Percentiles rank a stretch among this genome's conserved stretches.
phyloP scores from a whole-genome alignment of 768 basidiomycete species.

The Harrya chromipes region DNA sequence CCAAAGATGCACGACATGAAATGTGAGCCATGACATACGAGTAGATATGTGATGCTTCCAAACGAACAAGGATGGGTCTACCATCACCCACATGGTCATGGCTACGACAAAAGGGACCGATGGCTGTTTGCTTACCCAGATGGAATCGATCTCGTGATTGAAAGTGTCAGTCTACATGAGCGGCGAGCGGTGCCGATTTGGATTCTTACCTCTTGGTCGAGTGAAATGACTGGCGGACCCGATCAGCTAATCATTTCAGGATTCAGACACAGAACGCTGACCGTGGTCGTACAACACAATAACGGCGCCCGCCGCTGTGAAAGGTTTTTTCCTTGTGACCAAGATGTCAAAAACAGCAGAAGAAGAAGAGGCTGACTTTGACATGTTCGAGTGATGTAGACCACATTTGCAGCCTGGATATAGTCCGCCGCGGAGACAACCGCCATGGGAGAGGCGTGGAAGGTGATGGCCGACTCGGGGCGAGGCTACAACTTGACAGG shows the following conservation, averaged over 20 bases:
- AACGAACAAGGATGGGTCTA: constrained; percentile 8
- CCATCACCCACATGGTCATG: background rate
- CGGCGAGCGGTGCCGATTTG: background rate
- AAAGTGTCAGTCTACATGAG: background rate
- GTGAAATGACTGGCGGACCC: constrained; percentile 6
- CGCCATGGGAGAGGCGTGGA: constrained; percentile 1
- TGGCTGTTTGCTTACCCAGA: constrained; percentile 14
- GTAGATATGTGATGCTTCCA: constrained; percentile 18
- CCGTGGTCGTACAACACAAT: constrained; percentile 22
- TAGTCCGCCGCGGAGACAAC: constrained; percentile 1
- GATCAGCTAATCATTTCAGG: background rate
- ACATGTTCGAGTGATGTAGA: constrained; percentile 6
- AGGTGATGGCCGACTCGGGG: background rate
- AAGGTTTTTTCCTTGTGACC: background rate
- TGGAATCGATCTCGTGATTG: constrained; percentile 10
- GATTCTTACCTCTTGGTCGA: constrained; percentile 16
- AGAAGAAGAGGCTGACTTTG: constrained; percentile 7
- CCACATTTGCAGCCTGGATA: background rate
- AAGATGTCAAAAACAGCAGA: background rate
- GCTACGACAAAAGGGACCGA: background rate
- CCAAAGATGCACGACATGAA: background rate
- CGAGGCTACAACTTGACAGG: background rate
- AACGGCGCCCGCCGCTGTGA: constrained; percentile 6
- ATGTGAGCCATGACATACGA: constrained; percentile 14
- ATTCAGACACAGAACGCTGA: background rate